Evolutionary conservation across 495 filamentous ascomycete genomes (phyloP), one percentile per base, ranked within the genome.

Genomic region (Pyronema omphalodes): DNA sequence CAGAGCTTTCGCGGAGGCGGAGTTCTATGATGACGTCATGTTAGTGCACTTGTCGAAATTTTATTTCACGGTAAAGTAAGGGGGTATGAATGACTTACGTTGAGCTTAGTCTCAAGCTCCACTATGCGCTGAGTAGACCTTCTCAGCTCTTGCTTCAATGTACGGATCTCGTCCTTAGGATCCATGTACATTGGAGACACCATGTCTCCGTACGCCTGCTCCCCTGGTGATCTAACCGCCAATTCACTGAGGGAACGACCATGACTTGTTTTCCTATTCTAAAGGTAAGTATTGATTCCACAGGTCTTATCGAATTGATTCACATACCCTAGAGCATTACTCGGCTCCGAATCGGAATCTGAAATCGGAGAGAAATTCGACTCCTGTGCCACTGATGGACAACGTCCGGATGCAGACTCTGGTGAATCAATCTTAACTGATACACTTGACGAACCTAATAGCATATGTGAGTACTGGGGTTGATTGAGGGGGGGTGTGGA

Each of bases 171-270:
- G 7, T 96, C 93, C 11, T 68, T 72, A 9, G 75, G 68, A 37
- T 81, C 76, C 1, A 80, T 74, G 14, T 77, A 79, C 11, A 74
- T 74, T 1, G 91, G 84, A 65, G 84, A 94, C 57, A 75, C 82
- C 45, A 91, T 75, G 15, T 89, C 85, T 11, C 66, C 71, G n/a
- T 60, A 57, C 44, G 76, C 80, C 11, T 84, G 83, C 75, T 80
- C 85, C 58, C 73, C 75, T n/a, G 68, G 58, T 47, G 63, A 56
- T 46, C 57, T 58, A 40, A 51, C 50, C 7, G 63, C 57, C 35
- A 61, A 58, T 61, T 83, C 83, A 65, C 89, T 95, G 66, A 80
- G 85, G 66, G 82, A 94, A 44, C 93, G 79, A n/a, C 84, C 84
- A 66, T 99, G 91, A 47, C 23, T 29, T 2, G 23, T 29, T 29